phyloP scores from a whole-genome alignment of 1,284 basidiomycete genomes.

The Apiotrichum porosum region DNA sequence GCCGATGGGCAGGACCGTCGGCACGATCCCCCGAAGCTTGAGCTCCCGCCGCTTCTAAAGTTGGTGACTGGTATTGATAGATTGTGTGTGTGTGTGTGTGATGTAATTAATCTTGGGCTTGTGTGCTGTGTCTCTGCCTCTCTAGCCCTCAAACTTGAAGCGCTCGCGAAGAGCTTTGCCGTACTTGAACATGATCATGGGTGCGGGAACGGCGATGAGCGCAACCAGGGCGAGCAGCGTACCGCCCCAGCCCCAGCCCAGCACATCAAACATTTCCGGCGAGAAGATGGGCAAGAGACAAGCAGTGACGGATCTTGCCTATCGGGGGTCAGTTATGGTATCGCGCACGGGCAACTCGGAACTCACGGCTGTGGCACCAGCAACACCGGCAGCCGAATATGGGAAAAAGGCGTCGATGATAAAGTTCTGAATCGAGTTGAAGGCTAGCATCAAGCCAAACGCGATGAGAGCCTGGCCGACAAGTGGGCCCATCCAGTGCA shows the following conservation, averaged over 20 bases:
- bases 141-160: conserved; percentile 32
- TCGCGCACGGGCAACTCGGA: neutral
- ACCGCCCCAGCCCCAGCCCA: conserved; percentile 51
- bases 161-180: conserved; percentile 45
- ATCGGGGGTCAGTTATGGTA: conserved; percentile 1
- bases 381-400: conserved; percentile 50
- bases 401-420: conserved; percentile 52
- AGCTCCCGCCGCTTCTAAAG: conserved; percentile 3
- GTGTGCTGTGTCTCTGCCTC: neutral
- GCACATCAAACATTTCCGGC: conserved; percentile 46
- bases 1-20: neutral
- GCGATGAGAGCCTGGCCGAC: conserved; percentile 40
- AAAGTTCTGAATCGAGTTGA: conserved; percentile 48
- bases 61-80: neutral
- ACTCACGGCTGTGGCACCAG: conserved; percentile 43
- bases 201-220: conserved; percentile 47
- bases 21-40: conserved; percentile 28
- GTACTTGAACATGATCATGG: conserved; percentile 47
- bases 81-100: neutral
- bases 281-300: conserved; percentile 50
- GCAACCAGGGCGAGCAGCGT: conserved; percentile 48
- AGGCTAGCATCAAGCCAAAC: conserved; percentile 46
- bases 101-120: neutral
- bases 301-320: conserved; percentile 44
- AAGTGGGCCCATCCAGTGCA: conserved; percentile 47